Percentiles rank a stretch among this genome's conserved stretches.
Evolutionary conservation across 1,284 basidiomycete genomes (phyloP).

Genomic region (Boletus semigastroideus): DNA sequence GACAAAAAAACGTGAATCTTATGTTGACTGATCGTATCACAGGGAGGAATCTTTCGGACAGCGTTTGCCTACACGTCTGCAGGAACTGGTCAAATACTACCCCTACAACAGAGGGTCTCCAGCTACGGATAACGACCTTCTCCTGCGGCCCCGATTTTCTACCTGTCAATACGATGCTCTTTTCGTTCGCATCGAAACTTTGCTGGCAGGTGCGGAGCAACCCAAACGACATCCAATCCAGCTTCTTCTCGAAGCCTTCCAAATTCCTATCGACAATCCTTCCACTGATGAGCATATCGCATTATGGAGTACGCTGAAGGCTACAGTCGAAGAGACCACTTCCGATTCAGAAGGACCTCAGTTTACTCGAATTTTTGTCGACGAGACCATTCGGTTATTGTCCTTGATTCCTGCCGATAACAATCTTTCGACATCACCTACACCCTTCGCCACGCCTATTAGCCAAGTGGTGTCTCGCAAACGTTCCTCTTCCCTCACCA

Average conservation of each 20-base stretch:
- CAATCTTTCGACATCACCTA: slow-evolving; percentile 18
- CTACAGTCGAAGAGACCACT: slow-evolving; percentile 25
- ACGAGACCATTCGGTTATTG: slow-evolving; percentile 60
- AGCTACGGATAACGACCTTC: slow-evolving; percentile 42
- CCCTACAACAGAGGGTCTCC: slow-evolving; percentile 50
- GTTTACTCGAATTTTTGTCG: slow-evolving; percentile 53
- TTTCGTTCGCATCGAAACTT: slow-evolving; percentile 59
- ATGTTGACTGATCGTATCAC: slow-evolving; percentile 3
- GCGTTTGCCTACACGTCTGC: slow-evolving; percentile 64
- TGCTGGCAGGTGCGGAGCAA: slow-evolving; percentile 39
- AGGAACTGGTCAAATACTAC: slow-evolving; percentile 67
- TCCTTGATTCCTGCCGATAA: slow-evolving; percentile 22
- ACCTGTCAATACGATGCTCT: slow-evolving; percentile 62
- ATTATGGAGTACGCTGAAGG: slow-evolving; percentile 56
- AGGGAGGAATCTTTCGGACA: slow-evolving; percentile 60
- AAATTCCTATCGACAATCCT: slow-evolving; percentile 36
- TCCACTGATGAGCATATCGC: slow-evolving; percentile 37
- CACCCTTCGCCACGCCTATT: slow-evolving; percentile 24
- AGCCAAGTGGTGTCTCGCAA: slow-evolving; percentile 17
- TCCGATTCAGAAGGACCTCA: slow-evolving; percentile 29
- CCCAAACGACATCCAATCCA: slow-evolving; percentile 54
- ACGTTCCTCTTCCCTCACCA: slow-evolving; percentile 22
- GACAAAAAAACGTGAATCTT: neutral
- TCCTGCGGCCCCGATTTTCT: slow-evolving; percentile 61
- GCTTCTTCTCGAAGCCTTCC: slow-evolving; percentile 61